Percentiles rank a stretch among this genome's conserved stretches.
Conservation (phyloP, 306 rosid genomes). For the Gastrolobium villosum region DNA sequence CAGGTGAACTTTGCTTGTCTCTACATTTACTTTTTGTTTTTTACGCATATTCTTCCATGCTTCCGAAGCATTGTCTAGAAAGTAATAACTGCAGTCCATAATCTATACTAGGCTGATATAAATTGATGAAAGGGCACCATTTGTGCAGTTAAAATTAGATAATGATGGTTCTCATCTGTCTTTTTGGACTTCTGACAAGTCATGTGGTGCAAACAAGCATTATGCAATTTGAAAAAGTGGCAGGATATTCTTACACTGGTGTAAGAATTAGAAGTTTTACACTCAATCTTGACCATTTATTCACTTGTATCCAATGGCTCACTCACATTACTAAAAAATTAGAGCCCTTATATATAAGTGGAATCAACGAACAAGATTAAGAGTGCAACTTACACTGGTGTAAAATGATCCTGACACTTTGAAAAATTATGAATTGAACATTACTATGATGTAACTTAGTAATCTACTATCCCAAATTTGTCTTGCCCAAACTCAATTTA, state of each 20-base stretch:
- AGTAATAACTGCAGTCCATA: conserved; percentile 3
- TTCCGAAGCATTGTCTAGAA: conserved; percentile 5
- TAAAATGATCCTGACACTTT: too few species aligned
- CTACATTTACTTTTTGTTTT: conserved; percentile 31
- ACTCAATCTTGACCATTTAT: too few species aligned
- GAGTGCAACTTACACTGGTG: too few species aligned
- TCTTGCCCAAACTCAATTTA: not conserved
- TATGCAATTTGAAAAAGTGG: conserved; percentile 3
- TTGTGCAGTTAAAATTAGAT: conserved; percentile 29
- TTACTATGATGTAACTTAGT: conserved; percentile 23
- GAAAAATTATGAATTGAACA: conserved; percentile 9
- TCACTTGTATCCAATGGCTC: too few species aligned
- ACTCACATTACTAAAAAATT: too few species aligned
- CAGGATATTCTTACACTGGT: too few species aligned
- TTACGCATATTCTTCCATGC: conserved; percentile 22
- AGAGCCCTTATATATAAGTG: too few species aligned
- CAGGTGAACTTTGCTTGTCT: conserved; percentile 61
- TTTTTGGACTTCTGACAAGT: conserved; percentile 7
- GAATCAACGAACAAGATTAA: too few species aligned
- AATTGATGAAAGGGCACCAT: conserved; percentile 20
- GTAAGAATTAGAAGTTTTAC: too few species aligned
- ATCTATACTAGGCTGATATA: not conserved
- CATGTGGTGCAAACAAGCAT: conserved; percentile 19
- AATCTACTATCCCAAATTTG: conserved; percentile 24
- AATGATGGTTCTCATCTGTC: conserved; percentile 17